Base-by-base conservation (phyloP, 225 moss, liverwort and hornwort genomes). In the Marchantia paleacea region DNA sequence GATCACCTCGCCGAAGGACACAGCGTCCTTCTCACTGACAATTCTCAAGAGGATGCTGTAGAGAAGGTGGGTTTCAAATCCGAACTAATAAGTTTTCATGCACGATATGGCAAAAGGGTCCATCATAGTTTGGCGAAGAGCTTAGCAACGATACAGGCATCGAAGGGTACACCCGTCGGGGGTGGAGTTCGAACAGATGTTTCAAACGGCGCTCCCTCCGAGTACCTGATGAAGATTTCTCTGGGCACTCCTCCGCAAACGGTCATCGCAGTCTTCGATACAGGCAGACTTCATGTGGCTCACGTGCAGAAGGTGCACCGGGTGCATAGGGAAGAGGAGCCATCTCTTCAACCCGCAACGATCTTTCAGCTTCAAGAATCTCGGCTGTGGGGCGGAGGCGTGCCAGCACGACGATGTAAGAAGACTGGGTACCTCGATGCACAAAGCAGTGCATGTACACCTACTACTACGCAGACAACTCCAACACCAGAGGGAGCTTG, bases 221-320 rank as follows among this genome's bases (percentile, higher is more conserved):
- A 82, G 29, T 82, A 82, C 52, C 62, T 82, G 0, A 82, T 72
- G 82, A 82, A 78, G 26, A 78, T 82, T 48, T 82, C 82, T 24
- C 15, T 82, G 10, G 78, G 78, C 49, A n/a, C 77, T 70, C 82
- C 82, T 6, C 29, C 78, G 2, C 78, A 82, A 68, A 53, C 66
- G 15, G 64, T 82, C 58, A 18, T 82, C 12, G 78, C 64, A 49
- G 78, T 73, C 14, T 78, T 72, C 2, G 78, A 78, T 78, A 83
- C 82, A 1, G 72, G 78, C 12, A 78, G 78, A 78, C 53, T 64
- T 84, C 2, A 76, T 81, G 18, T 84, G 84, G 84, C 52, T 84
- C 39, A 76, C 72, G 50, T 81, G 84, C 76, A 57, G 65, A 31
- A 54, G 71, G 5, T 60, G 63, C 3, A 0, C 7, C 9, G n/a